Evolutionary conservation across 2,329 filamentous ascomycete genomes (phyloP), one percentile per base, ranked within the genome.

Genomic region (Emmonsiellopsis sp.): DNA sequence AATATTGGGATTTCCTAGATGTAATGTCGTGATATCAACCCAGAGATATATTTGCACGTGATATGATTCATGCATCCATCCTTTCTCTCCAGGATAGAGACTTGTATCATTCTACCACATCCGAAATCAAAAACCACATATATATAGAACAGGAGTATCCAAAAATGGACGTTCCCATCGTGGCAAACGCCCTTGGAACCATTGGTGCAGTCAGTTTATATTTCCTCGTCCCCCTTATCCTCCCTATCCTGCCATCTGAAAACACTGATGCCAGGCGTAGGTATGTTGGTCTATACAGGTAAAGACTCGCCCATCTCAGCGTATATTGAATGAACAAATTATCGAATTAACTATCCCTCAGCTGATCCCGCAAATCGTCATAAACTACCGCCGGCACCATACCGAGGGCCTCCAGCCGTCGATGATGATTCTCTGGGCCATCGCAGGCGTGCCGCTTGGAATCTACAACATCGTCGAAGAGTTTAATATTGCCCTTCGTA

Each of bases 351-450:
- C 36, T 8, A 31, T 21, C 27, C 43, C 57, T n/a, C 62, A 87
- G 77, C 72, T 87, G 31, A 77, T 87, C 31, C 84, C 85, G 0
- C 85, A 88, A 63, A 86, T 87, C 48, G 65, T 83, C 36, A 78
- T 86, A 61, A 88, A 88, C 61, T 82, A 84, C 60, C 76, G 79
- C 4, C 74, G 84, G 1, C 83, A 86, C 63, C 76, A 85, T 70
- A 83, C 83, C 1, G 78, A 74, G 0, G 84, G 84, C 0, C 72
- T 87, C 0, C 83, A 86, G 49, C 77, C 80, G 0, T 80, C 81
- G 0, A 86, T 87, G 84, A 87, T 87, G 83, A 77, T 87, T 64
- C 73, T 86, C 2, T 87, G 84, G 46, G 46, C 46, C 77, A 81
- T 82, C 0, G 84, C 84, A 1, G 84, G 84, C 0, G 79, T 87